Base-by-base conservation (phyloP, 495 filamentous ascomycete genomes). In the Lasiosphaeris hirsuta region DNA sequence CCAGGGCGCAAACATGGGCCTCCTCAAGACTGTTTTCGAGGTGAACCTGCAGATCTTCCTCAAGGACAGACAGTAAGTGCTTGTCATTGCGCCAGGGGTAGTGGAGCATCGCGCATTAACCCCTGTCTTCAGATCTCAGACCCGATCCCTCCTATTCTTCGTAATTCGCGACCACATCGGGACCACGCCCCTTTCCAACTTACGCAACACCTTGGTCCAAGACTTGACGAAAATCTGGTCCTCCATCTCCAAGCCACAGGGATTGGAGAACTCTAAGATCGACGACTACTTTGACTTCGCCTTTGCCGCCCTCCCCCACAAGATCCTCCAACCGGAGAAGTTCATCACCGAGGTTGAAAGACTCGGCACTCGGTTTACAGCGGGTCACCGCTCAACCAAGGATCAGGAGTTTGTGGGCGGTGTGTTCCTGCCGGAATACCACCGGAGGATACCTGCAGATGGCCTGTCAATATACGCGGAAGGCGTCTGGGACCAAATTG, bases 281-380 rank as follows among this genome's bases (percentile, higher is more conserved):
- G 88, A 90, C 53, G 93, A 98, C 62, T 97, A 97, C 72, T 98
- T 98, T 65, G 94, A 98, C 73, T 97, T 97, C 71, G 90, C 92
- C 61, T 98, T 98, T 65, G 89, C 90, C 48, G 90, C 94, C 7
- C 81, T 98, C 17, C 95, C 94, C 15, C 94, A 98, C 74, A 98
- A 98, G 77, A 88, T 96, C 41, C 83, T 97, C 54, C 92, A 97
- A 66, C 90, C 92, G 7, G 90, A 96, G n/a, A 87, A 89, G 67
- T 98, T 98, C 65, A 77, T 89, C 18, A 69, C 81, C 14, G 93
- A 96, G 64, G 85, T 91, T 4, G 81, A 86, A 61, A 90, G 86
- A 63, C 81, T 98, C 10, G 85, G 90, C 14, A 81, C 81, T 23
- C 83, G 94, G 30, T 98, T 98, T 72, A 79, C 87, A 23, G 82